A percentile compares a stretch with the other conserved stretches of the same genome.
Conservation (phyloP, 2,329 filamentous ascomycete genomes). For the Scedosporium apiospermum region DNA sequence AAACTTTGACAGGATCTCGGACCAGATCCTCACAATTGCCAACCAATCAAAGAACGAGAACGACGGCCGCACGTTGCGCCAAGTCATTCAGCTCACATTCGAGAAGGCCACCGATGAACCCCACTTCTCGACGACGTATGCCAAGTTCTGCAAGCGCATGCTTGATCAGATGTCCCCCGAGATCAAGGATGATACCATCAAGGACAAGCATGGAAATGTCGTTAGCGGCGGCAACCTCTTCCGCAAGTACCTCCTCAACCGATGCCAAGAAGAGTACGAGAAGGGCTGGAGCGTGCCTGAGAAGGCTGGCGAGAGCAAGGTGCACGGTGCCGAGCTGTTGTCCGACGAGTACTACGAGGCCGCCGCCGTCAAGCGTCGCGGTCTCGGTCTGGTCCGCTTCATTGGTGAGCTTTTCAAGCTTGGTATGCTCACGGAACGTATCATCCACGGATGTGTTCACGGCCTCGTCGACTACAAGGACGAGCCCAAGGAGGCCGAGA, state of each 20-base stretch:
- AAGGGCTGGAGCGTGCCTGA: constrained; percentile 87
- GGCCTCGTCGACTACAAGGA: constrained; percentile 94
- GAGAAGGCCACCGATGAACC: constrained; percentile 98
- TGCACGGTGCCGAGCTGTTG: constrained; percentile 68
- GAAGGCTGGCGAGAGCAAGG: constrained; percentile 19
- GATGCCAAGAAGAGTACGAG: constrained; percentile 98
- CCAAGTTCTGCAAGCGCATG: constrained; percentile 97
- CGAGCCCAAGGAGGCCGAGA: constrained; percentile 86
- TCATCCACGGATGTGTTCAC: constrained; percentile 99
- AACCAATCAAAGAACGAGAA: constrained; percentile 91
- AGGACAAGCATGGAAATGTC: constrained; percentile 78
- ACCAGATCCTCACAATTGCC: constrained; percentile 86
- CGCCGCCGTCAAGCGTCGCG: constrained; percentile 89
- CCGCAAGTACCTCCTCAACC: constrained; percentile 96
- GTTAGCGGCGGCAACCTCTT: constrained; percentile 90
- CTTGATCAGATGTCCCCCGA: constrained; percentile 89
- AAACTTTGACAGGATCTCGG: constrained; percentile 93
- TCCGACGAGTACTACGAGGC: constrained; percentile 96
- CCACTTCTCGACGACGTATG: constrained; percentile 98
- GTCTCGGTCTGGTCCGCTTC: constrained; percentile 96
- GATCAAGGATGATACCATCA: constrained; percentile 90
- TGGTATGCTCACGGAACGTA: constrained; percentile 94
- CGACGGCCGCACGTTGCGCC: constrained; percentile 87
- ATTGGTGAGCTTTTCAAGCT: constrained; percentile 99
- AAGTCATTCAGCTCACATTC: constrained; percentile 97